phyloP scores from a whole-genome alignment of 2,329 filamentous ascomycete genomes.

The Trichoderma simmonsii region DNA sequence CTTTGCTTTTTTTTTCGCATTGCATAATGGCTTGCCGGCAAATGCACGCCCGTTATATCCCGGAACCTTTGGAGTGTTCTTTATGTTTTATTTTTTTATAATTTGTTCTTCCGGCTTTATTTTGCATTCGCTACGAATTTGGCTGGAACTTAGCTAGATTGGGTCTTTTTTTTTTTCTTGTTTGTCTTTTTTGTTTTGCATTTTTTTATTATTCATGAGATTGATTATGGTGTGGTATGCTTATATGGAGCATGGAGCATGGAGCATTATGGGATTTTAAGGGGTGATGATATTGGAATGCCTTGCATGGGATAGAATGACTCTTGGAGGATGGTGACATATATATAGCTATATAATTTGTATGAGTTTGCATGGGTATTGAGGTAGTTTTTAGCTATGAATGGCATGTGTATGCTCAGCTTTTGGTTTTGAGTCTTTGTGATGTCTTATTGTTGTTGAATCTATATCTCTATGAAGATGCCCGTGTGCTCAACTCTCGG shows the following conservation, averaged over 20 bases:
- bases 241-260: background rate
- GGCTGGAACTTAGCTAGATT: background rate
- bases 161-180: background rate
- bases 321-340: background rate
- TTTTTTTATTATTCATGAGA: background rate
- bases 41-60: conserved; percentile 1
- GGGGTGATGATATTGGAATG: background rate
- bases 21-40: conserved; percentile 1
- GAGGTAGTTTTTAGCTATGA: background rate
- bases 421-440: no score
- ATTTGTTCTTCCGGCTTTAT: background rate
- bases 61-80: background rate
- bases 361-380: background rate
- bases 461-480: no score
- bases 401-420: background rate
- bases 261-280: background rate
- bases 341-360: background rate
- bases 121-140: background rate
- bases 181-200: background rate
- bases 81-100: background rate
- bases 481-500: no score
- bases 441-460: no score
- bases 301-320: background rate
- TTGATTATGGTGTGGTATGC: background rate
- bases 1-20: background rate